Conservation (phyloP, 116 monocot species). For the Phalaenopsis hybrid region DNA sequence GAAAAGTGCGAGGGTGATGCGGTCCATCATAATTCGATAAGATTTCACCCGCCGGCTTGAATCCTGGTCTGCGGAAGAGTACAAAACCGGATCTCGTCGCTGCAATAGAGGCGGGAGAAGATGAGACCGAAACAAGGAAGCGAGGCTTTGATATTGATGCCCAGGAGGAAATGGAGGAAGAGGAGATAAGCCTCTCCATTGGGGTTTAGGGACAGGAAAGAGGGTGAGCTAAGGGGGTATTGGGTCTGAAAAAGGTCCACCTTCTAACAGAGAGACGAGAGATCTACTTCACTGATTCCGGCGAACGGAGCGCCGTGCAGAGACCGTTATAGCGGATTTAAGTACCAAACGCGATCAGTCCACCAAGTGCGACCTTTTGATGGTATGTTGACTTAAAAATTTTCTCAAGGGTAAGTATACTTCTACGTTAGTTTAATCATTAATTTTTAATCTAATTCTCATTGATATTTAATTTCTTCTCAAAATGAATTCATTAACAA, state of each 20-base stretch:
- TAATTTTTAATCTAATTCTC: no score
- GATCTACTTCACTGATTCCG: neutral
- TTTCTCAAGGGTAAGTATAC: no score
- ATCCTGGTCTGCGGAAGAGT: neutral
- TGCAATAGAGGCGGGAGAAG: neutral
- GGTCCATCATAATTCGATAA: slow-evolving; percentile 9
- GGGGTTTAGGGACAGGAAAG: slow-evolving; percentile 5
- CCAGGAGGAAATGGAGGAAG: slow-evolving; percentile 7
- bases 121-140: neutral
- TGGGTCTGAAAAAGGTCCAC: no score
- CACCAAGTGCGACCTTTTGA: no score
- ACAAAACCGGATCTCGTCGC: neutral
- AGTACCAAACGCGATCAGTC: neutral
- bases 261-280: neutral
- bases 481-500: no score
- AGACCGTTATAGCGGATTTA: neutral
- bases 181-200: slow-evolving; percentile 49
- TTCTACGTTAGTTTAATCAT: no score
- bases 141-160: slow-evolving; percentile 4
- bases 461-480: no score
- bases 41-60: slow-evolving; percentile 4
- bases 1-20: neutral
- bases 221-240: neutral
- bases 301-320: neutral
- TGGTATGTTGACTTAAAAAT: no score